phyloP scores from a whole-genome alignment of 495 filamentous ascomycete genomes.

The Lasiosphaeria hispida region DNA sequence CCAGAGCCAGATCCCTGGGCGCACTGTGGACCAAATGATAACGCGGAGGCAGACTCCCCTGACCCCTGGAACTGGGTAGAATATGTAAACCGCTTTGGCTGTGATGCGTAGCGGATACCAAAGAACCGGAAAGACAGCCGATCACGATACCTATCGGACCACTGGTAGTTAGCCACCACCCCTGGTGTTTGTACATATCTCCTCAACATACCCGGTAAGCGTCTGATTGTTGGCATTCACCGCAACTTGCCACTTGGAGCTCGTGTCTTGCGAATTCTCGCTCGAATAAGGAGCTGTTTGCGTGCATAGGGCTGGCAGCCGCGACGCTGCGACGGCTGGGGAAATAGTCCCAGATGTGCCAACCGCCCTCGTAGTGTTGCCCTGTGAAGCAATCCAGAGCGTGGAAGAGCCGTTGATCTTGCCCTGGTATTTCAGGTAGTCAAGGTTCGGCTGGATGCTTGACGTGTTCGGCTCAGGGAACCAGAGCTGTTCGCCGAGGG shows the following conservation, averaged over 20 bases:
- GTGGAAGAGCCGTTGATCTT: constrained; percentile 19
- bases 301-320: constrained; percentile 42
- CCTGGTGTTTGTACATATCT: too few species aligned
- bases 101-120: constrained; percentile 41
- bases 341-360: constrained; percentile 26
- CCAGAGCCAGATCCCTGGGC: constrained; percentile 37
- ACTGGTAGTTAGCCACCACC: not conserved
- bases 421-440: constrained; percentile 38
- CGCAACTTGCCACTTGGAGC: constrained; percentile 41
- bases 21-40: constrained; percentile 41
- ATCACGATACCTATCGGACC: constrained; percentile 43
- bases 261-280: constrained; percentile 36
- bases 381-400: constrained; percentile 39
- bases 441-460: constrained; percentile 38
- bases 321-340: not conserved
- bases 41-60: constrained; percentile 34
- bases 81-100: constrained; percentile 42
- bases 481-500: constrained; percentile 46
- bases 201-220: constrained; percentile 38
- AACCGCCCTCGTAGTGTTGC: constrained; percentile 22
- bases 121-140: constrained; percentile 51
- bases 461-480: constrained; percentile 32
- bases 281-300: constrained; percentile 47
- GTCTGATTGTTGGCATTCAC: constrained; percentile 43
- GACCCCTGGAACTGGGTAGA: constrained; percentile 34